Conservation (phyloP, 2,329 filamentous ascomycete genomes). For the Talaromyces sp. region DNA sequence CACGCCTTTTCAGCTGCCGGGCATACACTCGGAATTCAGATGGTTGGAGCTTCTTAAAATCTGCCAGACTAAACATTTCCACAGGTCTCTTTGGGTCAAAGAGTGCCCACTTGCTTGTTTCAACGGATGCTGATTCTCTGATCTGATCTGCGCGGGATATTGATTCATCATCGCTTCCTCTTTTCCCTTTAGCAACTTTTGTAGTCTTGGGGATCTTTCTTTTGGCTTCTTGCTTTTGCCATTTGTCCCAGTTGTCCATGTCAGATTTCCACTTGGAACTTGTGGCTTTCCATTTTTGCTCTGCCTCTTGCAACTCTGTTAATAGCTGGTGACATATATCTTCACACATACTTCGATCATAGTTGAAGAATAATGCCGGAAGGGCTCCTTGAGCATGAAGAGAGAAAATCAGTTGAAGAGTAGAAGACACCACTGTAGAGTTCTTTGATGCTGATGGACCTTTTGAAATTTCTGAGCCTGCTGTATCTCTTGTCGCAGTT, state of each 20-base stretch:
- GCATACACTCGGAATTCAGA: neutral
- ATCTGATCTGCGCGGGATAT: neutral
- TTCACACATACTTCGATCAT: slow-evolving; percentile 66
- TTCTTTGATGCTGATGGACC: neutral
- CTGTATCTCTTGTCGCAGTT: neutral
- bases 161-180: neutral
- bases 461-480: neutral
- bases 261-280: slow-evolving; percentile 2
- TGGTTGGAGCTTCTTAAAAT: neutral
- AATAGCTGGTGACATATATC: slow-evolving; percentile 35
- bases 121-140: slow-evolving; percentile 26
- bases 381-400: slow-evolving; percentile 63
- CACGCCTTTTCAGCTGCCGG: neutral
- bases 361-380: slow-evolving; percentile 75
- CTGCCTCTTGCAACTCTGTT: neutral
- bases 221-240: slow-evolving; percentile 43
- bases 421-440: slow-evolving; percentile 27
- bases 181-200: neutral
- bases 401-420: slow-evolving; percentile 42
- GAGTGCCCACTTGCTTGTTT: slow-evolving; percentile 56
- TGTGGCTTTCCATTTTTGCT: slow-evolving; percentile 4
- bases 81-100: slow-evolving; percentile 67
- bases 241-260: slow-evolving; percentile 26
- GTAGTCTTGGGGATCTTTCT: neutral
- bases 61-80: neutral